Base-by-base conservation (phyloP, 495 filamentous ascomycete genomes). In the Xylaria palmicola region DNA sequence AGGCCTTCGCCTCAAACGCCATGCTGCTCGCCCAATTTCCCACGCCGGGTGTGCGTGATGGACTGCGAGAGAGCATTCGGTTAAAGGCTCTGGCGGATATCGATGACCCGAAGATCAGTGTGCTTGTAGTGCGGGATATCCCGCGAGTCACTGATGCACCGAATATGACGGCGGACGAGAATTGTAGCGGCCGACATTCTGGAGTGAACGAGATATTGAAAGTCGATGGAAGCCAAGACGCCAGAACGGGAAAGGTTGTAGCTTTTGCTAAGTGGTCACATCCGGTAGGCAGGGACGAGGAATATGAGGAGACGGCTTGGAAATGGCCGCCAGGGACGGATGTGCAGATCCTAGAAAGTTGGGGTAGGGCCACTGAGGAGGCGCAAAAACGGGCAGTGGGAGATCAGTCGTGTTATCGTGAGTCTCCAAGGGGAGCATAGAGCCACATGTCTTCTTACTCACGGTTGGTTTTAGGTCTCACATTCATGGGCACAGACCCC, bases 221-320 rank as follows among this genome's bases (percentile, higher is more conserved):
- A 19, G 19, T 22, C 24, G 6, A 7, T 34, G 54, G 12, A 40
- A 59, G 4, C 4, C 15, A 45, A 17, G 30, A 24, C 20, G 26
- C 6, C 4, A 10, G 27, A 19, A 19, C 9, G 12, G 30, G 20
- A 22, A 34, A 67, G 30, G 60, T 69, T 6, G 65, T 78, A 12
- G 69, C 73, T 20, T 78, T 78, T 51, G 74, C 74, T 4, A 78
- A 76, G 58, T 78, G 74, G 75, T 58, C 68, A 30, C 63, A 76
- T 15, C 75, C 75, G 7, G 58, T 64, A 1, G n/a, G 39, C 9
- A 45, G 29, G 2, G 30, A 58, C 19, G 48, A 62, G 48, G 40
- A 56, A n/a, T 62, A 60, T 15, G 30, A 47, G 37, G 57, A 72
- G 27, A n/a, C 60, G 13, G 37, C 67, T 9, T 66, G 68, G 65